Evolutionary conservation across 805 yeast genomes (phyloP), one percentile per base, ranked within the genome.

Genomic region (Teunomyces pallodes): DNA sequence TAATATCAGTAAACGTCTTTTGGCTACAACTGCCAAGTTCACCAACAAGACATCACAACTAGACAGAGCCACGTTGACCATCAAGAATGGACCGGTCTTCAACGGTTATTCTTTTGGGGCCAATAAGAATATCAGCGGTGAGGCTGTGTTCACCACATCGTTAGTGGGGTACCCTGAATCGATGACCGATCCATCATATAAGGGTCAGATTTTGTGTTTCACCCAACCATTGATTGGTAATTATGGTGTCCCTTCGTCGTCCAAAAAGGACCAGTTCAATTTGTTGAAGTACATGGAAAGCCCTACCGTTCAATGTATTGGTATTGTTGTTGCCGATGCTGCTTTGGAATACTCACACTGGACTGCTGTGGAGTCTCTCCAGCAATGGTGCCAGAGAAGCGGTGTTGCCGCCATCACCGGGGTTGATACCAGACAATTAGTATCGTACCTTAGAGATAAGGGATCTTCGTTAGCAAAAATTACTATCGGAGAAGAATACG

Each of bases 91-190:
- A 14, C 97, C 97, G 16, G 84, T 89, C 29, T 90, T 90, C 75
- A 83, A 81, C 60, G 99, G 99, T 36, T 86, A 82, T 66, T 92
- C 98, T 0, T 95, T 94, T 63, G 99, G 99, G 62, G 96, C 98
- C 38, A 83, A 90, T 67, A 86, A 86, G 56, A 89, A 91, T 54
- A 82, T 90, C 53, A 84, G 95, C 50, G 99, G 99, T 54, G 99
- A 94, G 70, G 96, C 97, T 28, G 99, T 95, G 40, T 94, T 94
- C 76, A 90, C 97, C 42, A 95, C 99, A 30, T 94, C 97, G 6
- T 78, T 95, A 68, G 99, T 94, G 9, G 99, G 99, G 14, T 94
- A 94, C 70, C 98, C 99, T 13, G 99, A 94, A 70, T 88, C 97
- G 7, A 90, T 94, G 95, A 94, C 99, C 17, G 99, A 94, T 69